Evolutionary conservation across 2,329 filamentous ascomycete species (phyloP).

Genomic region (Ilyonectria sp.): DNA sequence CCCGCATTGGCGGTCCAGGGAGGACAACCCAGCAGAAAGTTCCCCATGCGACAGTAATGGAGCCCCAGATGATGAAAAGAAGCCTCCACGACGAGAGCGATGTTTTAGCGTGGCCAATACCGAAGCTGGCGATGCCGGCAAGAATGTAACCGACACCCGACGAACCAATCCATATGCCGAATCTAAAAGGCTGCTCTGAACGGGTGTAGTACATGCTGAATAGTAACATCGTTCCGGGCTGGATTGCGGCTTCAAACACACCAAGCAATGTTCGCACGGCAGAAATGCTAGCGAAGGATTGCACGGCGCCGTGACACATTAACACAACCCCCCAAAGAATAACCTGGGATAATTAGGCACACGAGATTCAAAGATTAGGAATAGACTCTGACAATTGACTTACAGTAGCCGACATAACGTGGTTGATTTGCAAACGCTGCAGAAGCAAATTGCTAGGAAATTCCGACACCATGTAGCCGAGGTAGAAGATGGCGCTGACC

Average conservation of each 20-base stretch:
- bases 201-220: constrained; percentile 41
- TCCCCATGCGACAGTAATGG: constrained; percentile 61
- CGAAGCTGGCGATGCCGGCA: constrained; percentile 39
- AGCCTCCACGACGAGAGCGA: constrained; percentile 32
- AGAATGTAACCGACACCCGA: constrained; percentile 38
- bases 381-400: not conserved
- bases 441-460: constrained; percentile 51
- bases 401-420: constrained; percentile 34
- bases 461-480: constrained; percentile 54
- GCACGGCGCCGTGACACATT: constrained; percentile 31
- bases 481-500: constrained; percentile 58
- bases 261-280: constrained; percentile 30
- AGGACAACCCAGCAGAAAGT: constrained; percentile 68
- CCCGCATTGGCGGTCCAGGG: constrained; percentile 66
- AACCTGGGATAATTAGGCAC: constrained; percentile 12
- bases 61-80: constrained; percentile 40
- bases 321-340: constrained; percentile 28
- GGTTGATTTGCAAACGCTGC: constrained; percentile 30
- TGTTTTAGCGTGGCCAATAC: constrained; percentile 37
- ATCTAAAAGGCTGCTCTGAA: constrained; percentile 32
- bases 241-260: constrained; percentile 32
- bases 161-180: constrained; percentile 41
- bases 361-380: not conserved
- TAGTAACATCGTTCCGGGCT: constrained; percentile 34
- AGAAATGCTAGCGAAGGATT: constrained; percentile 25